Base-by-base conservation (phyloP, 2,329 filamentous ascomycete genomes). In the Claviceps cyperi region DNA sequence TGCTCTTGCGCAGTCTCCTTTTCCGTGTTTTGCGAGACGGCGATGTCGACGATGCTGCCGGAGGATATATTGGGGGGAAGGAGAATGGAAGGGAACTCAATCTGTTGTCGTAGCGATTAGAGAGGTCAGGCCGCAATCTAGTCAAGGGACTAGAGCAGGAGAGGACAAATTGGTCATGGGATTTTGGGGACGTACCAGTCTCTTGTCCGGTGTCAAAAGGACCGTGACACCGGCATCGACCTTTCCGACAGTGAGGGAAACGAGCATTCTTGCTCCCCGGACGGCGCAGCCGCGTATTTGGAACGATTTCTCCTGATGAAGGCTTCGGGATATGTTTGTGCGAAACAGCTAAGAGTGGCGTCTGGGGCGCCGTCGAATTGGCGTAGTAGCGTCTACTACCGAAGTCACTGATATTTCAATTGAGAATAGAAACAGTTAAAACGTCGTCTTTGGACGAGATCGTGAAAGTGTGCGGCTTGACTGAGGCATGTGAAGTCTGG, bases 171-270 rank as follows among this genome's bases (percentile, higher is more conserved):
- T 32, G 28, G 28, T 11, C 24, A 48, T 13, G 37, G 22, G 41
- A n/a, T 7, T 35, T 45, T 43, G 37, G 58, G 61, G 57, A 63
- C 59, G 19, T 11, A 96, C 91, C 61, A 98, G 77, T 64, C 92
- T 84, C 70, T 97, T 97, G 69, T 98, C 92, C 64, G 94, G 86
- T 46, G 92, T 98, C 63, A 98, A 74, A 50, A 98, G 83, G 54
- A 98, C 92, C 47, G 92, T 94, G 64, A 98, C 91, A 69, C 92
- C 92, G 62, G 92, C 92, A 70, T 98, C 92, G 70, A 98, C 92
- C 74, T 98, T 98, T 75, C 92, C 92, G 69, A 98, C 92, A 47
- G 91, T 97, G 65, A 98, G 78, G 58, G 92, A 97, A 70, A 98
- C 87, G 63, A 97, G 78, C 92, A 98, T 97, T 47, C 65, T 50